Base-by-base conservation (phyloP, 139 green algal genomes). In the Penium margaritaceum region DNA sequence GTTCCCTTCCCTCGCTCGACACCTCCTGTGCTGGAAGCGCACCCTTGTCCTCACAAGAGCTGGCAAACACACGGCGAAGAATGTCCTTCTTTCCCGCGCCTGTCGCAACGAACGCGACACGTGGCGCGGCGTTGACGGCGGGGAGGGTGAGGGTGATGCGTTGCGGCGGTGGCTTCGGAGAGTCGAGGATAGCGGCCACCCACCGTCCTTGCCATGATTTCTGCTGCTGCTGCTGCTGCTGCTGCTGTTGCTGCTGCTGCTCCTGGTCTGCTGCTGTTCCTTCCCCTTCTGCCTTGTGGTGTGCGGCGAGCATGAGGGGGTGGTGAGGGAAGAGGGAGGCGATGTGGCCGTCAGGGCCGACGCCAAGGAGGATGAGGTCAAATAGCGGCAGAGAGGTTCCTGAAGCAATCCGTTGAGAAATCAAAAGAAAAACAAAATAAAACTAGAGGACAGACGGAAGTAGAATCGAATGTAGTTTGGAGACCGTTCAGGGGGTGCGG, bases 271-370 rank as follows among this genome's bases (percentile, higher is more conserved):
- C n/a, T n/a, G n/a, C n/a, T n/a, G n/a, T n/a, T n/a, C n/a, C n/a
- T n/a, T n/a, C n/a, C n/a, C n/a, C n/a, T n/a, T n/a, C n/a, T n/a
- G n/a, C n/a, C n/a, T n/a, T n/a, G n/a, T n/a, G n/a, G n/a, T n/a
- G n/a, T n/a, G n/a, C n/a, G n/a, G n/a, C n/a, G n/a, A n/a, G n/a
- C 33, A 86, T 17, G 9, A 84, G 81, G 27, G 76, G 64, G 38
- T 84, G 81, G n/a, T 76, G 36, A 12, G 94, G 94, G 84, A 99
- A 99, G 21, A 99, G 88, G 0, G 90, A 96, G 32, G 91, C 92
- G 6, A 97, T 85, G 74, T 99, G 94, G 64, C 92, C 94, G 71
- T 99, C 94, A 19, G 94, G 94, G 12, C 94, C 94, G 5, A 97
- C 85, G 32, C 91, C 93, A 38, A 98, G 44, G 7, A 78, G 41